A percentile compares a stretch with the other conserved stretches of the same genome.
These are phyloP conservation scores for Acacia pycnantha DNA, from an alignment of 331 rosid genomes.

Conservation along the genomic window DNA sequence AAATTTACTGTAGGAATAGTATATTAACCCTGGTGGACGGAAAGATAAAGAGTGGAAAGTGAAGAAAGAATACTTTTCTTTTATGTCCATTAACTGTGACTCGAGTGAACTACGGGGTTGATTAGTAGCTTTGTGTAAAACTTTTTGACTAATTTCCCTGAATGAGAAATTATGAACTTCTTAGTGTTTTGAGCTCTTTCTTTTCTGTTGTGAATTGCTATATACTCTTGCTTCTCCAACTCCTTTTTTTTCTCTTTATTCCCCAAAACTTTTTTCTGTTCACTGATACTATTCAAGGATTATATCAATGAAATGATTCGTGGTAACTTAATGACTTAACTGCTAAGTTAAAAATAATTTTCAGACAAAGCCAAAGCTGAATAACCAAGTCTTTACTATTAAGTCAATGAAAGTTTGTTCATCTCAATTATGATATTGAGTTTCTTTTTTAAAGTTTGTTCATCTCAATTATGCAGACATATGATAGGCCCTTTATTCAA, in stretches of 20 bases:
- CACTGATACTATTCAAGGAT: neutral
- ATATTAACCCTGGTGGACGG: constrained; percentile 30
- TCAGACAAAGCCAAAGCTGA: neutral
- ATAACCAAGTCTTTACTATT: neutral
- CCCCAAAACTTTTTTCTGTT: neutral
- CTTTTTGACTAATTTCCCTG: constrained; percentile 40
- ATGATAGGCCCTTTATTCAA: constrained; percentile 74
- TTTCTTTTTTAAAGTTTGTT: neutral
- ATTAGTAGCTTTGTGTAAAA: constrained; percentile 28
- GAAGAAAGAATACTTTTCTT: constrained; percentile 15
- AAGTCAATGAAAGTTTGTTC: neutral
- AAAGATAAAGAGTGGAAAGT: constrained; percentile 30
- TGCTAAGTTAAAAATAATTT: neutral
- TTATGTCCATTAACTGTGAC: constrained; percentile 23
- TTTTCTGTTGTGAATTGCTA: constrained; percentile 22
- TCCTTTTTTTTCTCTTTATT: neutral
- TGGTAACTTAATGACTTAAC: neutral
- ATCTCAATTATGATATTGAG: neutral
- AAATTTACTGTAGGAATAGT: constrained; percentile 9
- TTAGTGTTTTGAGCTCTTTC: constrained; percentile 29
- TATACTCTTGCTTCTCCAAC: neutral
- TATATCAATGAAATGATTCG: neutral
- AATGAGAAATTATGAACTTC: constrained; percentile 35
- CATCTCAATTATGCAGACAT: constrained; percentile 62
- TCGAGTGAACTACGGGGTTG: constrained; percentile 39